Evolutionary conservation across 2,329 filamentous ascomycete genomes (phyloP).

Genomic region (Colletotrichum tabaci): DNA sequence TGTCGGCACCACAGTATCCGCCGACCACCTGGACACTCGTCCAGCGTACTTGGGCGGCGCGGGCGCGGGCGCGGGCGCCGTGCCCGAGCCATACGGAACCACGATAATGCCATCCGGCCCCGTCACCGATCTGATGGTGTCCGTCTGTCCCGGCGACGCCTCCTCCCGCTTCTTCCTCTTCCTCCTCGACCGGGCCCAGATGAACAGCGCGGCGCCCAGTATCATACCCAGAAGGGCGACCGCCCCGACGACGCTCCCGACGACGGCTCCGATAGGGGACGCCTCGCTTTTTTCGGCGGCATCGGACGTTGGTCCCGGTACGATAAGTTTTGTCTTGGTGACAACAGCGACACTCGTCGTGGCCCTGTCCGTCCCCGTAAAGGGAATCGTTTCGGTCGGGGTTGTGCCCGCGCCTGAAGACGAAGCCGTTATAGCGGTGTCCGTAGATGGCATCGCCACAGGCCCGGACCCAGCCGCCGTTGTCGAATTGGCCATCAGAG

Average conservation of each 20-base stretch:
- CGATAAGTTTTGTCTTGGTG: background rate
- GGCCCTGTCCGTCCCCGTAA: too few species aligned
- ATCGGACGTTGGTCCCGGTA: background rate
- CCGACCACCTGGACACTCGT: background rate
- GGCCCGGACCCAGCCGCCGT: background rate
- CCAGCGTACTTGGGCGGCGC: background rate
- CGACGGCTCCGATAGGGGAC: background rate
- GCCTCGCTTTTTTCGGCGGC: background rate
- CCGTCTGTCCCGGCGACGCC: background rate
- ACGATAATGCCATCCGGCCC: background rate
- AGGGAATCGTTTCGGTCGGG: too few species aligned
- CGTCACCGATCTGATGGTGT: background rate
- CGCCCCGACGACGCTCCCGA: conserved; percentile 25
- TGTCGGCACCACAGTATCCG: too few species aligned
- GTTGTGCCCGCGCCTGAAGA: too few species aligned
- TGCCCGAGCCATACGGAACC: background rate
- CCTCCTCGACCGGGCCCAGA: conserved; percentile 16
- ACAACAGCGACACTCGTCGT: background rate
- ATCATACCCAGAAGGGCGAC: conserved; percentile 25
- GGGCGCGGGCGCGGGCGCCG: too few species aligned
- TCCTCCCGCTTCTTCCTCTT: background rate
- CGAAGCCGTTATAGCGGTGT: background rate
- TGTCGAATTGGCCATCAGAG: background rate
- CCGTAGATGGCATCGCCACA: background rate
- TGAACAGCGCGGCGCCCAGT: background rate